phyloP scores from a whole-genome alignment of 352 stramenopile species.

The Pseudoperonospora humuli region DNA sequence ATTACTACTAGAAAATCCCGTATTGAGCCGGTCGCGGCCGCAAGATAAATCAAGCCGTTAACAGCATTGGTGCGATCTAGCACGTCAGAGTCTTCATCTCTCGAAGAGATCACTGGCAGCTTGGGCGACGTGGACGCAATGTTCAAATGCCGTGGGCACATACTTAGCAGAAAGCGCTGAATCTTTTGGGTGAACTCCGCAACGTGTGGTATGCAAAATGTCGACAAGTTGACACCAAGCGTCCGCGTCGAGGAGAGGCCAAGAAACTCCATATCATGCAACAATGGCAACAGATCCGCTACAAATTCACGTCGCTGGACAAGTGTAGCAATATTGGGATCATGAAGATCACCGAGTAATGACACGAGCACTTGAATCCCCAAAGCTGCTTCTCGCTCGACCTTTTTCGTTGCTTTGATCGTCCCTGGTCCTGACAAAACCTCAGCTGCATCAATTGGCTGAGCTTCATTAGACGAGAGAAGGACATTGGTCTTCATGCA shows the following conservation, averaged over 20 bases:
- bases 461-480: neutral
- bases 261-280: conserved; percentile 31
- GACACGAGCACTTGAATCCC: conserved; percentile 35
- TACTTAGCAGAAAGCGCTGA: conserved; percentile 39
- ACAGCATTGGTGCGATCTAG: conserved; percentile 40
- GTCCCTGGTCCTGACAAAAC: neutral
- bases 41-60: conserved; percentile 47
- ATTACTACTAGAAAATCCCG: conserved; percentile 52
- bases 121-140: conserved; percentile 27
- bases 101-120: conserved; percentile 18
- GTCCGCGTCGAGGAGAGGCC: conserved; percentile 23
- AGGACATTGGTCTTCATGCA: conserved; percentile 7
- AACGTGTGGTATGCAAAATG: conserved; percentile 4
- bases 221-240: neutral
- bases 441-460: neutral
- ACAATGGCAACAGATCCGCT: conserved; percentile 33
- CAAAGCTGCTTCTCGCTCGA: conserved; percentile 28
- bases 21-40: conserved; percentile 39
- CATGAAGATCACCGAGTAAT: conserved; percentile 28
- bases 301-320: conserved; percentile 37
- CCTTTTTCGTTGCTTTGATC: conserved; percentile 29
- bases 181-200: conserved; percentile 28
- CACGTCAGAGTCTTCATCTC: conserved; percentile 24
- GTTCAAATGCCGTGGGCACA: conserved; percentile 20
- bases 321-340: conserved; percentile 9